phyloP scores from a whole-genome alignment of 2,329 filamentous ascomycete genomes.

The Colletotrichum theobromicola region DNA sequence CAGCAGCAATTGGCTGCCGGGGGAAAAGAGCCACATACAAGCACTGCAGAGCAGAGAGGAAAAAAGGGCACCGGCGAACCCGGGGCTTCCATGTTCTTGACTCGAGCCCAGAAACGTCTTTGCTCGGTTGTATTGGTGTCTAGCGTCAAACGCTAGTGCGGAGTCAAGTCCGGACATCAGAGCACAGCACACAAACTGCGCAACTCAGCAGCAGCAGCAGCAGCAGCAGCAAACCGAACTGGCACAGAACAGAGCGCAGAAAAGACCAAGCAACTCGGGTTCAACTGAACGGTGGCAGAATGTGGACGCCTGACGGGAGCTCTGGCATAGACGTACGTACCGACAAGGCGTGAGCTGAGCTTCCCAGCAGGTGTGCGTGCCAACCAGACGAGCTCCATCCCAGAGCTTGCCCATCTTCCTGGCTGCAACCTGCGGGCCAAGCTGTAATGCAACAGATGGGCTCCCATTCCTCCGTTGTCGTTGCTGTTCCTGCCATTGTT shows the following conservation, averaged over 20 bases:
- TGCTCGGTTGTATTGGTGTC: constrained; percentile 4
- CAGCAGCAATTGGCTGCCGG: background rate
- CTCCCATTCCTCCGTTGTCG: background rate
- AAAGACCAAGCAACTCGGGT: constrained; percentile 9
- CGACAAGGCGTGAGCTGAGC: background rate
- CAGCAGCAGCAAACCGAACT: background rate
- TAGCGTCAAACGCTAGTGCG: constrained; percentile 22
- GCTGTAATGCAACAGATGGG: background rate
- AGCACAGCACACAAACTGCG: constrained; percentile 10
- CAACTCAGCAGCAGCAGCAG: background rate
- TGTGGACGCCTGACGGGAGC: background rate
- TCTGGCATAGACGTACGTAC: constrained; percentile 5
- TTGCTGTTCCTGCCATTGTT: background rate
- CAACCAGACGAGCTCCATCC: background rate
- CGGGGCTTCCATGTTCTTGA: constrained; percentile 1
- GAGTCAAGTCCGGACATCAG: constrained; percentile 17
- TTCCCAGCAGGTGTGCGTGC: background rate
- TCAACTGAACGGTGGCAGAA: background rate
- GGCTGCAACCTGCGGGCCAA: background rate
- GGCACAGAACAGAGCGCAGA: background rate
- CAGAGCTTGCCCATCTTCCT: background rate
- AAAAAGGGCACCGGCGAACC: background rate
- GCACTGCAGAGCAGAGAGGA: background rate
- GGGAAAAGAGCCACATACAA: no score
- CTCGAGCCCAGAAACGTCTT: background rate